Evolutionary conservation across 2,329 filamentous ascomycete genomes (phyloP), one percentile per base, ranked within the genome.

Genomic region (Paecilomyces variotii): DNA sequence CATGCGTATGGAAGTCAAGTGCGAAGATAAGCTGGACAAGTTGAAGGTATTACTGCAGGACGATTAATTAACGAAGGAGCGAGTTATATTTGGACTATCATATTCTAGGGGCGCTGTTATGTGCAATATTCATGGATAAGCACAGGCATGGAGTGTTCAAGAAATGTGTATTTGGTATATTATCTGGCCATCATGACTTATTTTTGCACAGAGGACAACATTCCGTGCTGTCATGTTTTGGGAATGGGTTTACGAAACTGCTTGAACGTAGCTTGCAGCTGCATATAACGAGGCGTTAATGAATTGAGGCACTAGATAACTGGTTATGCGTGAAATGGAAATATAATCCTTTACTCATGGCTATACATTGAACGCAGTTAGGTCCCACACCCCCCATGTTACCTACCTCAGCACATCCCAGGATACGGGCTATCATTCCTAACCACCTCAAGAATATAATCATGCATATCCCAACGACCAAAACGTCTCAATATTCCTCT

Each of bases 381-480:
- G 19, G 19, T 19, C 19, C 19, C 19, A 19, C 19, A 19, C 19
- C 19, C 19, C 19, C 19, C 19, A 19, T 5, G 12, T 2, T 12
- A 34, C 14, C 10, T 12, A 34, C 2, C 32, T 12, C 14, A 34
- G 14, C 32, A 34, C 32, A 34, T 34, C 14, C 32, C 19, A 19
- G 19, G 1, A 19, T 1, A 19, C 19, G 19, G 19, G 19, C 19
- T 10, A 45, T 3, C n/a, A 14, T 45, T 19, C n/a, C 14, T 24
- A n/a, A 35, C 39, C 55, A 25, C 55, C 25, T 7, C 3, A 50
- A 28, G 9, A 2, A 26, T 52, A 51, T n/a, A 5, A 14, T 70
- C 62, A 81, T 54, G 79, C 79, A 70, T 77, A 77, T 4, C 79
- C 79, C 57, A 81, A 64, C 4, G 62, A 73, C 76, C 75, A 78